phyloP scores from a whole-genome alignment of 805 yeast species.

The Cyberlindnera euphorbiiphila region DNA sequence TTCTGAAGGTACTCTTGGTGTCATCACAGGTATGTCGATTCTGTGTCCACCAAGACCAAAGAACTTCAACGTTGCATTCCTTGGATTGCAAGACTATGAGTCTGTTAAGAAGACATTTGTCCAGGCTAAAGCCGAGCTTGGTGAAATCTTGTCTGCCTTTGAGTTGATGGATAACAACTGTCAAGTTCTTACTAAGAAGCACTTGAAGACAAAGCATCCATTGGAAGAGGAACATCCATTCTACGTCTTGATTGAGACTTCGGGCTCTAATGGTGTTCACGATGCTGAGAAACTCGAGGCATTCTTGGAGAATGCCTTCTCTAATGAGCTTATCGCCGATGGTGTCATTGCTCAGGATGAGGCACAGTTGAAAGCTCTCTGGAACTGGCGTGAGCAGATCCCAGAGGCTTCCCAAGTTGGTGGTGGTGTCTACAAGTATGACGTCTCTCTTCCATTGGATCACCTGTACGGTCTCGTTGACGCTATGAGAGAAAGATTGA shows the following conservation, averaged over 20 bases:
- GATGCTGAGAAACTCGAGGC: slow-evolving; percentile 86
- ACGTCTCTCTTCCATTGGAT: slow-evolving; percentile 84
- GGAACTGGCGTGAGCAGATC: slow-evolving; percentile 95
- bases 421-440: slow-evolving; percentile 97
- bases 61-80: slow-evolving; percentile 81
- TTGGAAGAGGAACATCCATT: slow-evolving; percentile 82
- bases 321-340: slow-evolving; percentile 77
- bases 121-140: slow-evolving; percentile 70
- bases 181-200: slow-evolving; percentile 58
- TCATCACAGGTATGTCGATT: slow-evolving; percentile 86
- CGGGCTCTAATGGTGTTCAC: slow-evolving; percentile 93
- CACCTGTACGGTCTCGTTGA: slow-evolving; percentile 80
- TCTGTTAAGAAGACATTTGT: slow-evolving; percentile 80
- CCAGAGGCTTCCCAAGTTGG: slow-evolving; percentile 82
- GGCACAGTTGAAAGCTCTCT: slow-evolving; percentile 72
- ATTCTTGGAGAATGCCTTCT: slow-evolving; percentile 83
- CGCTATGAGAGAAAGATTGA: slow-evolving; percentile 62
- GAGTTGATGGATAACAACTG: slow-evolving; percentile 86
- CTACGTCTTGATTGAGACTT: slow-evolving; percentile 87
- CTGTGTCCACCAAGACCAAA: slow-evolving; percentile 87
- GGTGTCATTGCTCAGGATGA: slow-evolving; percentile 97
- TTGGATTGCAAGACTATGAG: slow-evolving; percentile 78
- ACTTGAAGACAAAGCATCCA: slow-evolving; percentile 66
- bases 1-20: slow-evolving; percentile 87
- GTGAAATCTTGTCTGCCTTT: slow-evolving; percentile 87